Evolutionary conservation across 2,329 filamentous ascomycete genomes (phyloP), one percentile per base, ranked within the genome.

Genomic region (Aspergillus nomiae): DNA sequence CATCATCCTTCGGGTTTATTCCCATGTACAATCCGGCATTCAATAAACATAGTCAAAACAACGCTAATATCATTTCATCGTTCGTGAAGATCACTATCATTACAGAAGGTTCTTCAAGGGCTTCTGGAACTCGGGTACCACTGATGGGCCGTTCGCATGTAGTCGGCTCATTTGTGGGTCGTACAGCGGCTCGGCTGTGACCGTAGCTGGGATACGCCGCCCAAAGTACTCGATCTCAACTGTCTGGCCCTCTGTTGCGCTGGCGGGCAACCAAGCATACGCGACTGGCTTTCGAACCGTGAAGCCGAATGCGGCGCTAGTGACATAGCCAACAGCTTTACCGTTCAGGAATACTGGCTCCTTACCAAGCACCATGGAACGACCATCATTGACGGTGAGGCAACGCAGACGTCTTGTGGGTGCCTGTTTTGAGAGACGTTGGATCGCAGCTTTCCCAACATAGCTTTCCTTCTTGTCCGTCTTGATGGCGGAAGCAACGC

Each of bases 141-240:
- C 21, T n/a, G 50, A 45, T 50, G 63, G 60, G 26, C 57, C 53
- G 21, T 69, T 68, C 43, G 65, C 73, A 32, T 70, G 70, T 56
- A 82, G 63, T 21, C 76, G 76, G 24, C 68, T 78, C 68, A 75
- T 76, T 45, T 78, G 70, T 1, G 80, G 78, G 65, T 84, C 81
- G 62, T 82, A 81, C 50, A 86, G 59, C 10, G 85, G 82, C 54
- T 87, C 85, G 1, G 76, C 65, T 0, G 77, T 75, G 1, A 89
- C 83, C 3, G 85, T 88, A 0, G 87, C 87, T 56, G 69, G 67
- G 58, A 88, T 82, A 12, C 79, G 78, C 62, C 74, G 76, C 5
- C 86, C 85, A 73, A 89, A 89, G 69, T 89, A 89, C 67, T 88
- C 86, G 61, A 89, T 80, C 69, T 88, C 85, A 0, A 89, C 85